A percentile compares a stretch with the other conserved stretches of the same genome.
Conservation (phyloP, 169 alveolate genomes). For the Miamiensis avidus region DNA sequence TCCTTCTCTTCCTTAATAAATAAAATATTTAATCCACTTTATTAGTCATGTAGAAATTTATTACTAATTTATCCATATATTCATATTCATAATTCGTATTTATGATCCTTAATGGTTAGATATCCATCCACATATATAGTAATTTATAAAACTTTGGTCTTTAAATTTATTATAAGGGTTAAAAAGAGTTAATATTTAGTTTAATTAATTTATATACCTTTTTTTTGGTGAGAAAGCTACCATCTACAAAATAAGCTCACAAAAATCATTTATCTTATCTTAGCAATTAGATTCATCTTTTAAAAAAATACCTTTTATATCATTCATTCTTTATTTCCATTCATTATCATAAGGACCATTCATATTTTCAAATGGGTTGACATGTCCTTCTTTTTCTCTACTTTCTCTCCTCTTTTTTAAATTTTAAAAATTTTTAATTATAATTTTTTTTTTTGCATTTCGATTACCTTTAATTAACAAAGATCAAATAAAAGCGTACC, state of each 20-base stretch:
- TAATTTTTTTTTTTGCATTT: no score
- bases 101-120: neutral
- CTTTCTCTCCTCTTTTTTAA: no score
- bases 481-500: neutral
- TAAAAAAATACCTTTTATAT: neutral
- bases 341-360: neutral
- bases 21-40: no score
- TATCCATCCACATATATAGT: neutral
- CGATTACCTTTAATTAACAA: neutral
- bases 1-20: neutral
- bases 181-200: no score
- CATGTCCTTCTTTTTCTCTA: no score
- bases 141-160: neutral
- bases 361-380: neutral
- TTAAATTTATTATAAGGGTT: no score
- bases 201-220: neutral
- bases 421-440: no score
- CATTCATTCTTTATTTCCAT: neutral
- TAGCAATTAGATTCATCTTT: neutral
- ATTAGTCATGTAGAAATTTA: no score
- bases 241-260: neutral
- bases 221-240: neutral
- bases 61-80: neutral
- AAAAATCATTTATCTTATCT: neutral
- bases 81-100: neutral